Base-by-base conservation (phyloP, 1,284 basidiomycete species). In the Leccinum subrobustum region DNA sequence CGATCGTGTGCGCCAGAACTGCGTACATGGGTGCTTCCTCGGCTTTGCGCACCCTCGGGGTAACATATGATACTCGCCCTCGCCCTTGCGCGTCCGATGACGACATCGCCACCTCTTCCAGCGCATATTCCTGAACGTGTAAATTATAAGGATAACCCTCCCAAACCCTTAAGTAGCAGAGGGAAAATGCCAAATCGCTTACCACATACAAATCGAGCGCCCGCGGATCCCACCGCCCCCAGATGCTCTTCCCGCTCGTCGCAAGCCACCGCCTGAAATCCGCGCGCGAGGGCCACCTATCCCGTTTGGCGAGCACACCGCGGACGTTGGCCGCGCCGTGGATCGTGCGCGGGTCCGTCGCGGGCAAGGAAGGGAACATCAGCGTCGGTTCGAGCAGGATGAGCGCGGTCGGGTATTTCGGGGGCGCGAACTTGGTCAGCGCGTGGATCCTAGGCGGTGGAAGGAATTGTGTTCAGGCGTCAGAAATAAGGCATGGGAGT, bases 331-430 rank as follows among this genome's bases (percentile, higher is more conserved):
- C 64, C 7, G 68, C 65, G 4, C 73, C 70, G 8, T 69, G 71
- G 20, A 69, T 59, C 5, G 57, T 61, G 25, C 71, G 73, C 2
- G 63, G 63, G 35, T 75, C 71, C 1, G 59, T 63, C 2, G 70
- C 61, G 0, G 71, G 62, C 60, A 75, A 60, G 12, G 27, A 59
- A 20, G 70, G 72, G 33, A 73, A 75, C 73, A 73, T 73, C 55
- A 73, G 23, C 2, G 73, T 75, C 4, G 72, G 72, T 55, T 73
- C 71, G 53, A 74, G 25, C n/a, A 73, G 56, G 42, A 73, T 62
- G 8, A 73, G 54, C 1, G 68, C 68, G 11, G 56, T 59, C 2
- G 58, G 71, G 27, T 57, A 58, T 27, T 9, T 51, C n/a, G n/a
- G 16, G 51, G 27, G 60, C 1, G 60, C 11, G 16, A 73, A 64